Percentiles rank a stretch among this genome's conserved stretches.
These are phyloP conservation scores for Pisolithus sp. DNA, from an alignment of 768 basidiomycete genomes.

Conservation along the genomic window DNA sequence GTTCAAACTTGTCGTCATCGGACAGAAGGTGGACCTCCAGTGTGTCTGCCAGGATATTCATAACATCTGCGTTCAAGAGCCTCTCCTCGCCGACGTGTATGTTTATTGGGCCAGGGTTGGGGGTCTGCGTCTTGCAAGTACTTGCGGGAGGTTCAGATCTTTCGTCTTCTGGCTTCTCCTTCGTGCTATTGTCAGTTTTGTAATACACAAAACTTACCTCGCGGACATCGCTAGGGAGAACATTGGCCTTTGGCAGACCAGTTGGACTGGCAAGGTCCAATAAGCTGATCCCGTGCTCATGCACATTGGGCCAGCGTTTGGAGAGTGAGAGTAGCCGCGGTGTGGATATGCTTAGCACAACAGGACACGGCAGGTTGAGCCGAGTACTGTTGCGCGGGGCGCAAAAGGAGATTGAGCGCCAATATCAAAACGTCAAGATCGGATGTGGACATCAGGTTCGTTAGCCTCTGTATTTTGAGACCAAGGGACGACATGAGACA, in stretches of 20 bases:
- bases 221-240: slow-evolving; percentile 64
- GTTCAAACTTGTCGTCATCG: slow-evolving; percentile 79
- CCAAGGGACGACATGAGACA: slow-evolving; percentile 5
- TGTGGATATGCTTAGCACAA: slow-evolving; percentile 75
- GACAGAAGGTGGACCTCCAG: slow-evolving; percentile 65
- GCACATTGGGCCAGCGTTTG: slow-evolving; percentile 76
- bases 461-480: slow-evolving; percentile 60
- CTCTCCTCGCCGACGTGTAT: slow-evolving; percentile 59
- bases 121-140: slow-evolving; percentile 41
- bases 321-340: slow-evolving; percentile 77
- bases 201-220: slow-evolving; percentile 83
- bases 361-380: slow-evolving; percentile 75
- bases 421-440: slow-evolving; percentile 86
- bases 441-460: slow-evolving; percentile 78
- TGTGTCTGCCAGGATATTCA: slow-evolving; percentile 71
- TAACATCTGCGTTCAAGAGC: slow-evolving; percentile 54
- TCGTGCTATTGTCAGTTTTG: slow-evolving; percentile 47
- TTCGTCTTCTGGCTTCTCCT: slow-evolving; percentile 41
- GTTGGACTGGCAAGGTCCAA: slow-evolving; percentile 62
- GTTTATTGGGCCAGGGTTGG: slow-evolving; percentile 45
- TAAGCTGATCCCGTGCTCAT: slow-evolving; percentile 74
- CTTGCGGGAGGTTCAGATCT: slow-evolving; percentile 38
- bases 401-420: slow-evolving; percentile 78
- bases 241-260: slow-evolving; percentile 46
- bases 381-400: slow-evolving; percentile 94